These are phyloP conservation scores for Fraxinus sp. DNA, from an alignment of 305 asterid species.

Conservation along the genomic window DNA sequence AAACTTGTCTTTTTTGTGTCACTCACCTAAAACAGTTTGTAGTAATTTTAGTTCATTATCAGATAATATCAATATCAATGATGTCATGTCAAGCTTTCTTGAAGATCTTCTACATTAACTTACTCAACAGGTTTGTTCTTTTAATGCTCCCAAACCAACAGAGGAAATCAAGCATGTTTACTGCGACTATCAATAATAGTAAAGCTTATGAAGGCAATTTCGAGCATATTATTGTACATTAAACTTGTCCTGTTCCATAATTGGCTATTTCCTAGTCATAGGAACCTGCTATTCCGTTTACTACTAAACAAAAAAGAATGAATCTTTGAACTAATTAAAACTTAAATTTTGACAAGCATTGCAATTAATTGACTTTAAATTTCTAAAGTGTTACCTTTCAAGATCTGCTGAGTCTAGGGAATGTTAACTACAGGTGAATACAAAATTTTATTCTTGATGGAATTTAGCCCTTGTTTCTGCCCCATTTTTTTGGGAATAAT, in stretches of 20 bases:
- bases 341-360: not conserved
- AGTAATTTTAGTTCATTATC: not conserved
- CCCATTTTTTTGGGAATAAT: not conserved
- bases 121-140: not conserved
- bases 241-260: not conserved
- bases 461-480: not conserved
- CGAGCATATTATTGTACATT: not conserved
- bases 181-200: not conserved
- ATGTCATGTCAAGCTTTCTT: not conserved
- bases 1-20: not conserved
- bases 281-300: not conserved
- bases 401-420: not conserved
- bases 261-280: not conserved
- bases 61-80: not conserved
- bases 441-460: not conserved
- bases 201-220: not conserved
- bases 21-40: not conserved
- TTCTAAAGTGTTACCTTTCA: not conserved
- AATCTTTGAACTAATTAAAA: not conserved
- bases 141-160: not conserved
- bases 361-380: not conserved
- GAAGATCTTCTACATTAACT: not conserved
- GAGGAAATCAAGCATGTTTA: not conserved
- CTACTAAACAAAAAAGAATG: not conserved
- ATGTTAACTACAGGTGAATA: not conserved